These are phyloP conservation scores for Hordeum vulgare DNA, from an alignment of 176 grass and related monocot genomes.

Conservation along the genomic window DNA sequence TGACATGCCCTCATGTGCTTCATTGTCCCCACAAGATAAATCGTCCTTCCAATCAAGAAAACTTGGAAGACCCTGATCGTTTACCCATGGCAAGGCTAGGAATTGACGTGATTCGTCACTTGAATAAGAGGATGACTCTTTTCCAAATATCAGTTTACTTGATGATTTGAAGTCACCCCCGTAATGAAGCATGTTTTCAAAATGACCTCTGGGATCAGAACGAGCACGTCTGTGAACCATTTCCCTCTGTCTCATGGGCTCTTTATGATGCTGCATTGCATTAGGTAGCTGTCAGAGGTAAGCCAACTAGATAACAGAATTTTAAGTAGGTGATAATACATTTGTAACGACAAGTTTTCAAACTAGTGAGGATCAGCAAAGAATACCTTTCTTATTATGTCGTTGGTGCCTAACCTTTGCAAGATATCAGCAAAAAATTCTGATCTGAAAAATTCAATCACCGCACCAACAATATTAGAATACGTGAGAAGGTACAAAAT, in stretches of 20 bases:
- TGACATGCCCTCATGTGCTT: slow-evolving; percentile 28
- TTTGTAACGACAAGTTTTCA: not conserved
- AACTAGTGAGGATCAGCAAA: not conserved
- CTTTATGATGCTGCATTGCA: slow-evolving; percentile 27
- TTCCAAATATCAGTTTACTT: slow-evolving; percentile 6
- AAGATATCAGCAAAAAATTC: slow-evolving; percentile 49
- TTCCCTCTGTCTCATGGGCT: not conserved
- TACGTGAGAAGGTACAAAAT: slow-evolving; percentile 17
- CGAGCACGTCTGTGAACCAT: not conserved
- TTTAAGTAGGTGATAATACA: not conserved
- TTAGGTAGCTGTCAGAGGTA: slow-evolving; percentile 10
- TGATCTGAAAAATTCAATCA: slow-evolving; percentile 44
- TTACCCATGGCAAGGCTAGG: slow-evolving; percentile 27
- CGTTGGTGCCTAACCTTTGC: slow-evolving; percentile 41
- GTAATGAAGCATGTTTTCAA: slow-evolving; percentile 21
- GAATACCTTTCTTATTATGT: slow-evolving; percentile 33
- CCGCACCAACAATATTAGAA: not conserved
- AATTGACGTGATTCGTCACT: not conserved
- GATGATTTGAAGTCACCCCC: not conserved
- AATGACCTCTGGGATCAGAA: not conserved
- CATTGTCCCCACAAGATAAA: not conserved
- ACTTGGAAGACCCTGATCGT: slow-evolving; percentile 10
- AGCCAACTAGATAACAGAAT: slow-evolving; percentile 15
- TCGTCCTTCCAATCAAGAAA: slow-evolving; percentile 23
- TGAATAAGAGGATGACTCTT: slow-evolving; percentile 6